phyloP scores from a whole-genome alignment of 2,329 filamentous ascomycete species.

The Triangularia setosa region DNA sequence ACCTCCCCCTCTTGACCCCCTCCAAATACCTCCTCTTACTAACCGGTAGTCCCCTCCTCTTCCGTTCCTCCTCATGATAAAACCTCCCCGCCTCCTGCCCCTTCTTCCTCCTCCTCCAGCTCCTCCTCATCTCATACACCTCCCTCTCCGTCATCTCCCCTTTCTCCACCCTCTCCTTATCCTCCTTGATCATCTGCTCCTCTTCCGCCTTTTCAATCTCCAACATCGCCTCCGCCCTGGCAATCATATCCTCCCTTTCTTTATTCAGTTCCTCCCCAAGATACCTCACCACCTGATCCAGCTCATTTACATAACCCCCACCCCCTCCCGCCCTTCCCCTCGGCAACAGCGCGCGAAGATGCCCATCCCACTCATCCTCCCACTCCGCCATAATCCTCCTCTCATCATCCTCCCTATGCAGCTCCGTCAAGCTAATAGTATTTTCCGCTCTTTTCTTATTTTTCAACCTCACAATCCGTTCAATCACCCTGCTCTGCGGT shows the following conservation, averaged over 20 bases:
- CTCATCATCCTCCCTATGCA: slow-evolving; percentile 37
- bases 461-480: slow-evolving; percentile 54
- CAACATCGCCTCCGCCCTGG: slow-evolving; percentile 39
- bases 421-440: slow-evolving; percentile 34
- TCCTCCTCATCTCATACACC: slow-evolving; percentile 11
- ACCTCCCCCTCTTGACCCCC: not conserved
- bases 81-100: not conserved
- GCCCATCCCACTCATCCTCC: slow-evolving; percentile 49
- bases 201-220: slow-evolving; percentile 40
- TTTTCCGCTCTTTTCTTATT: slow-evolving; percentile 41
- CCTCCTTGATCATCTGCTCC: slow-evolving; percentile 30
- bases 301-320: slow-evolving; percentile 29
- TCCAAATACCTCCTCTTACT: not conserved
- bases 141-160: slow-evolving; percentile 23
- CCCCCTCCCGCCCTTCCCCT: slow-evolving; percentile 27
- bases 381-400: slow-evolving; percentile 24
- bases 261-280: slow-evolving; percentile 23
- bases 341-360: slow-evolving; percentile 34
- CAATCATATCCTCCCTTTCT: slow-evolving; percentile 38
- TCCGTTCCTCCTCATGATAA: not conserved
- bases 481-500: slow-evolving; percentile 58
- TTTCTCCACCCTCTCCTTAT: slow-evolving; percentile 24
- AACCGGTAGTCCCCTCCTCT: not conserved
- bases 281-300: slow-evolving; percentile 8
- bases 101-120: slow-evolving; percentile 5